Percentiles rank a stretch among this genome's conserved stretches.
Conservation (phyloP, 305 asterid species). For the Fraxinus nigra region DNA sequence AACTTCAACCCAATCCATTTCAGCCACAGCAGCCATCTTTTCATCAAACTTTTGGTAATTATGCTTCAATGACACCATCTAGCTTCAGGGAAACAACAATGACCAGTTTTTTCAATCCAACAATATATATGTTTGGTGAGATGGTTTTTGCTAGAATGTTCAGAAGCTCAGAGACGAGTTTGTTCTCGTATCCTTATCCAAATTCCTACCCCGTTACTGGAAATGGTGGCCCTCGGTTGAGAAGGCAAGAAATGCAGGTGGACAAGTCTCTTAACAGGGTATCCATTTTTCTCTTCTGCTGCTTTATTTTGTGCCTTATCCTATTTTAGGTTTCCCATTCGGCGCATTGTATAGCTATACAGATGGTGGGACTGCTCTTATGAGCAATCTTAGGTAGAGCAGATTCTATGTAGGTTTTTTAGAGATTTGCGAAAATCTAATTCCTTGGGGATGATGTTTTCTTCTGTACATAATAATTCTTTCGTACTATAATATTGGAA, state of each 20-base stretch:
- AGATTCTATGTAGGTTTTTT: constrained; percentile 17
- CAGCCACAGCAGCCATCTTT: constrained; percentile 26
- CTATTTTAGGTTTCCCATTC: constrained; percentile 42
- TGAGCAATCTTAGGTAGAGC: constrained; percentile 24
- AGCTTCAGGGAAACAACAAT: constrained; percentile 39
- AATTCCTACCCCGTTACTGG: constrained; percentile 42
- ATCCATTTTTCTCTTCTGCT: constrained; percentile 62
- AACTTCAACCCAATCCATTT: constrained; percentile 29
- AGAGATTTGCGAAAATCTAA: not conserved
- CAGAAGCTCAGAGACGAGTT: constrained; percentile 46
- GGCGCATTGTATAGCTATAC: constrained; percentile 33
- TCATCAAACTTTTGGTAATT: constrained; percentile 38
- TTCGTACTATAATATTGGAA: not conserved
- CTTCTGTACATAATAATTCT: constrained; percentile 15
- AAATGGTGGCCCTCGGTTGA: constrained; percentile 60
- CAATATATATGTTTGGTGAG: constrained; percentile 66
- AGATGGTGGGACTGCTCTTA: constrained; percentile 25
- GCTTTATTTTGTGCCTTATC: constrained; percentile 67
- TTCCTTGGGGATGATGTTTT: constrained; percentile 18
- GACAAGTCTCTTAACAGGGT: constrained; percentile 81
- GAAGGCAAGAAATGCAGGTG: constrained; percentile 65
- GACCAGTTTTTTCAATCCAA: constrained; percentile 48
- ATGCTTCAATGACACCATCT: constrained; percentile 40
- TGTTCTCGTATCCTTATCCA: constrained; percentile 49
- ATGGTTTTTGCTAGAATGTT: constrained; percentile 58